A percentile compares a stretch with the other conserved stretches of the same genome.
These are phyloP conservation scores for Isabelozyma heimii DNA, from an alignment of 805 yeast species.

Conservation along the genomic window DNA sequence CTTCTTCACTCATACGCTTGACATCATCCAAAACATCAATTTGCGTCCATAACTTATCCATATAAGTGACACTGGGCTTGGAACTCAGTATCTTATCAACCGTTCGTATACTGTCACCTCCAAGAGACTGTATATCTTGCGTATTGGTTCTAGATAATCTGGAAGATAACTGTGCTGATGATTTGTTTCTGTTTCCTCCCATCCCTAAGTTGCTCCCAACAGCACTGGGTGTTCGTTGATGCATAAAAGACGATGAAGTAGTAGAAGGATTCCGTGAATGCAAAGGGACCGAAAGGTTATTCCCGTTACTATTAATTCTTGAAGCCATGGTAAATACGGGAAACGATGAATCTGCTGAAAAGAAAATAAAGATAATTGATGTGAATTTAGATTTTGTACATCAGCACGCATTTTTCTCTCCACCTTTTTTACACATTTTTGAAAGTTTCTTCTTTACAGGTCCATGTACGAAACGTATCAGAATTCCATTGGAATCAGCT, in stretches of 20 bases:
- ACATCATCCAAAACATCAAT: conserved; percentile 84
- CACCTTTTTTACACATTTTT: neutral
- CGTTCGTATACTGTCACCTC: conserved; percentile 12
- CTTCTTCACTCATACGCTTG: conserved; percentile 50
- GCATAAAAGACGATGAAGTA: neutral
- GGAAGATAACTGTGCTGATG: neutral
- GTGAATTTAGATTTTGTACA: neutral
- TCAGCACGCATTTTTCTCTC: neutral
- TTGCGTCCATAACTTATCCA: conserved; percentile 83
- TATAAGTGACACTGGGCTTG: conserved; percentile 59
- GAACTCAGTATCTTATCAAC: conserved; percentile 53
- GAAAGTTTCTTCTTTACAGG: neutral
- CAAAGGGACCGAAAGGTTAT: neutral
- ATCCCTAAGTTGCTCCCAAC: neutral
- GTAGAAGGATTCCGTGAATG: neutral
- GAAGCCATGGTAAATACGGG: no score
- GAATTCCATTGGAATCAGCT: neutral
- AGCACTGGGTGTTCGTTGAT: neutral
- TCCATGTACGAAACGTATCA: neutral
- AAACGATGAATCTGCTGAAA: no score
- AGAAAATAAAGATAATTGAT: no score
- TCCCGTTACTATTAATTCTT: neutral
- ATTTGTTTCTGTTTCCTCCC: neutral
- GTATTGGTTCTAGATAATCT: neutral
- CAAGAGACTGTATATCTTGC: neutral